phyloP scores from a whole-genome alignment of 208 protist genomes.

The Angomonas deanei region DNA sequence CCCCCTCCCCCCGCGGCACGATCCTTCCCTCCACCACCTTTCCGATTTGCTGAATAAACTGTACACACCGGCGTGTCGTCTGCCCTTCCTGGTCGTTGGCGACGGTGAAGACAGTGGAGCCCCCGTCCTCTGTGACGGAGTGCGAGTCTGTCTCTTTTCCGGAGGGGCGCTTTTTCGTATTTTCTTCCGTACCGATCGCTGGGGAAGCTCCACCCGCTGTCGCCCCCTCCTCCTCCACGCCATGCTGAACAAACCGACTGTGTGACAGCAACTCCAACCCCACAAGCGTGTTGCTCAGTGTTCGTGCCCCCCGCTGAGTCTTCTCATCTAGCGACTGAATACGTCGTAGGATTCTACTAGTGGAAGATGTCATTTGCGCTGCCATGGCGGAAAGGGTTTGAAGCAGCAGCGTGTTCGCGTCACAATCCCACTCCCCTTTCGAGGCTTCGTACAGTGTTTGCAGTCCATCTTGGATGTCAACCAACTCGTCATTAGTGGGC shows the following conservation, averaged over 20 bases:
- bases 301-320: conserved; percentile 17
- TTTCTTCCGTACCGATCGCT: background rate
- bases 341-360: conserved; percentile 8
- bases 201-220: background rate
- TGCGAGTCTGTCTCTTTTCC: no score
- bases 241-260: conserved; percentile 71
- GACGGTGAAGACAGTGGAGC: background rate
- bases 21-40: background rate
- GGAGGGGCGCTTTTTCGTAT: no score
- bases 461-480: background rate
- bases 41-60: conserved; percentile 9
- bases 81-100: background rate
- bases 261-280: conserved; percentile 54
- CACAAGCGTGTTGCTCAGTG: conserved; percentile 55
- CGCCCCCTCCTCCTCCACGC: conserved; percentile 33
- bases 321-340: conserved; percentile 33
- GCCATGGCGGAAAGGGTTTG: conserved; percentile 35
- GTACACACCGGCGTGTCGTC: background rate
- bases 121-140: no score
- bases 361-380: conserved; percentile 19
- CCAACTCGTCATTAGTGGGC: background rate
- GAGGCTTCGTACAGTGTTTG: conserved; percentile 20
- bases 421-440: conserved; percentile 29
- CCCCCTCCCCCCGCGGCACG: conserved; percentile 10
- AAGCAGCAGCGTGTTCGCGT: conserved; percentile 42